Conservation (phyloP, 1,284 basidiomycete genomes). For the Testicularia cyperi region DNA sequence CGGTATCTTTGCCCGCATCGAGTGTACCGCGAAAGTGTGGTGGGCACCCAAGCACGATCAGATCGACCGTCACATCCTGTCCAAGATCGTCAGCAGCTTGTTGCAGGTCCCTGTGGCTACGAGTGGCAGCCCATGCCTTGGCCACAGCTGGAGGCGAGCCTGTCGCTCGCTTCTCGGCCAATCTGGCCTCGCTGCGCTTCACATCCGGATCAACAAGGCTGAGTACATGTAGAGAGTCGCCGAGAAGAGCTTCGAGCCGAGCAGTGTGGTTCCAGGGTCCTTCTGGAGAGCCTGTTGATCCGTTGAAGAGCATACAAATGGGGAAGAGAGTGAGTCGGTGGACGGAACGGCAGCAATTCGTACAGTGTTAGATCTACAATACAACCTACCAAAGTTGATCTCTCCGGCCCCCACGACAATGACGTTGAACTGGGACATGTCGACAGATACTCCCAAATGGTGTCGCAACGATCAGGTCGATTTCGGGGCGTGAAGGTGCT, state of each 20-base stretch:
- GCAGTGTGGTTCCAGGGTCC: slow-evolving; percentile 37
- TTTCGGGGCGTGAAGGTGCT: too few species aligned
- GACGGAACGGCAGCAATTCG: too few species aligned
- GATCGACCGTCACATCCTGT: slow-evolving; percentile 7
- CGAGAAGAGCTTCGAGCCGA: slow-evolving; percentile 17
- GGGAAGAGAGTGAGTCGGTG: slow-evolving; percentile 4
- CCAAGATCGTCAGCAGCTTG: slow-evolving; percentile 10
- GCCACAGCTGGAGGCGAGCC: slow-evolving; percentile 1
- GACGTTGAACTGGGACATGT: too few species aligned
- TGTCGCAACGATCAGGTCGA: too few species aligned
- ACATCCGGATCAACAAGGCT: slow-evolving; percentile 45
- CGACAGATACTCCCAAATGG: too few species aligned
- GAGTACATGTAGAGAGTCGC: slow-evolving; percentile 21
- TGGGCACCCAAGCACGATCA: slow-evolving; percentile 33
- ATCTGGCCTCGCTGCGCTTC: slow-evolving; percentile 10
- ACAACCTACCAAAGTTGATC: too few species aligned
- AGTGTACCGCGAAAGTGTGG: slow-evolving; percentile 30
- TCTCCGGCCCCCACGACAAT: too few species aligned
- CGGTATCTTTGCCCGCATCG: slow-evolving; percentile 9
- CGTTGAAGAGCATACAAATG: too few species aligned
- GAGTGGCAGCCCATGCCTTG: slow-evolving; percentile 8
- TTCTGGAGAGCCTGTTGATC: too few species aligned
- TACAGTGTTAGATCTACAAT: too few species aligned
- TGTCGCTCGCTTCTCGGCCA: slow-evolving; percentile 9
- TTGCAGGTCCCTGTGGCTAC: slow-evolving; percentile 1